Evolutionary conservation across 2,329 filamentous ascomycete species (phyloP), one percentile per base, ranked within the genome.

Genomic region (Colletotrichum sp.): DNA sequence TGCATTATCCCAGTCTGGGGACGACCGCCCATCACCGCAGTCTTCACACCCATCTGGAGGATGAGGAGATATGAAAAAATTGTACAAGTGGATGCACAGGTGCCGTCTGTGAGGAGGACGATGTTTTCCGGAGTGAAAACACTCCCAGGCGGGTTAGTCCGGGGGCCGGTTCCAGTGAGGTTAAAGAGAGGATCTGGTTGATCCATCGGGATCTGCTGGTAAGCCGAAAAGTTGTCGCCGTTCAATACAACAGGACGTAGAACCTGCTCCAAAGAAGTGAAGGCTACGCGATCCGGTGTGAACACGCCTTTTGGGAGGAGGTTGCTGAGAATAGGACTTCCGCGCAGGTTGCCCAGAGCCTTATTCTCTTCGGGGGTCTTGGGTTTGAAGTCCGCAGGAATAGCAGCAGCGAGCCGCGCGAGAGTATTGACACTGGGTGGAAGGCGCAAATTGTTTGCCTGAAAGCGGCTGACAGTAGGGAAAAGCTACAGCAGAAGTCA

Each of bases 1-100:
- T 90, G 88, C 80, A 89, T 89, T 5, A 83, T 82, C 1, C 87
- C 85, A 15, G 82, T 80, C 68, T 83, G 83, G 21, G 85, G 85
- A 1, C 82, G 82, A 2, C 89, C 89, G 64, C 89, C 89, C 36
- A 89, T 82, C 4, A 84, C 85, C 24, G 88, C 85, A 2, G 87
- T 87, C 78, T 86, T 87, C 18, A 90, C 84, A 71, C 86, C 86
- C 48, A 84, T 85, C 78, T 90, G 85, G n/a, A 86, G 83, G 61
- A 87, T 87, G 84, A 91, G 85, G 64, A 91, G 83, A 76, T 91
- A 90, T 5, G 85, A 84, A 79, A 92, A 91, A 34, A 90, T 86
- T 13, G 89, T 87, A 80, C 90, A 92, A 2, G 89, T 89, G 1
- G 88, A 90, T 13, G 87, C 87, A 78, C 90, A 92, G 70, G 88